Conservation (phyloP, 163 green algal species). For the Prototheca cutis region DNA sequence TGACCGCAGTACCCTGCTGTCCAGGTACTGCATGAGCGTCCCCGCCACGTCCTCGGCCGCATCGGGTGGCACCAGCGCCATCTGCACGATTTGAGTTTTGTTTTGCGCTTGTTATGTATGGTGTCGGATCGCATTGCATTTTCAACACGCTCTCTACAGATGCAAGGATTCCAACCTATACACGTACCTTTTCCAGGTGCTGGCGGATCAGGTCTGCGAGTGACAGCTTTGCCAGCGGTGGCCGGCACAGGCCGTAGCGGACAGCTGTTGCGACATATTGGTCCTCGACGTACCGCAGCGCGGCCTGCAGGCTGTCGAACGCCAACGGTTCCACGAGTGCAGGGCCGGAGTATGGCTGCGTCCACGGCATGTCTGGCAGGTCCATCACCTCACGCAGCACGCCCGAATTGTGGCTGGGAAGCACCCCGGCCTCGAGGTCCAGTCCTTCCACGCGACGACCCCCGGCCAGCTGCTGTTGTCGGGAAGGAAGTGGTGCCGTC, state of each 20-base stretch:
- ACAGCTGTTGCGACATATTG: constrained; percentile 31
- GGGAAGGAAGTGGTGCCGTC: too few species aligned
- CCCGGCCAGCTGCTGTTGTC: too few species aligned
- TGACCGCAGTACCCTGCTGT: background rate
- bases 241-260: constrained; percentile 16
- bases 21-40: constrained; percentile 17
- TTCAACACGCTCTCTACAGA: background rate
- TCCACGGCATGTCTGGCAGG: background rate
- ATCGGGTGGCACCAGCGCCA: background rate
- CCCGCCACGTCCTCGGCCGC: background rate
- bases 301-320: background rate
- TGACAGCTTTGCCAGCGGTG: constrained; percentile 8
- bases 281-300: constrained; percentile 29
- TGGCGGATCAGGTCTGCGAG: constrained; percentile 21
- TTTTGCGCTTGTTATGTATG: too few species aligned
- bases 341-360: background rate
- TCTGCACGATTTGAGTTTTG: too few species aligned
- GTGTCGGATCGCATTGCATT: too few species aligned
- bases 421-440: background rate
- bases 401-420: background rate
- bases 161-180: background rate
- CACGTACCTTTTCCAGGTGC: constrained; percentile 17
- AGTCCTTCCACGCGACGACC: too few species aligned
- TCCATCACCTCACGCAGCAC: constrained; percentile 19
- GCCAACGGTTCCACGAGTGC: background rate